Conservation (phyloP, 148 eudicot species). For the Gaultheria prostrata region DNA sequence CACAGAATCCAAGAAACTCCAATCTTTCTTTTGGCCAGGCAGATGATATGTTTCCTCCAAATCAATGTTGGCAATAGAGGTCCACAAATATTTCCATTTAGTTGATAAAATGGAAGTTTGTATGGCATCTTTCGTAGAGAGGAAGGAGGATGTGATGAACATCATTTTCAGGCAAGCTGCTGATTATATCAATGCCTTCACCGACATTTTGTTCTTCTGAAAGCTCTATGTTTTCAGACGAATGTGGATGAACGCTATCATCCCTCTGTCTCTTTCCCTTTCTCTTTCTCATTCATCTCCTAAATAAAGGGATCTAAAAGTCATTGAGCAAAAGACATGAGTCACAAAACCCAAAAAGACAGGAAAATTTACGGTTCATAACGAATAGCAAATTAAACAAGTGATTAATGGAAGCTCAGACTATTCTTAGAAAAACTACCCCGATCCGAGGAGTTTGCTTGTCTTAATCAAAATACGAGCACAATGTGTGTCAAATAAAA, state of each 20-base stretch:
- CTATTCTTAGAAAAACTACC: no score
- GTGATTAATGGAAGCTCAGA: no score
- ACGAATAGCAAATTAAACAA: no score
- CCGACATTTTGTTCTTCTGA: neutral
- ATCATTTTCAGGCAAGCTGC: conserved; percentile 7
- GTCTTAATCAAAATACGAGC: no score
- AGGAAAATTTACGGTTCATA: no score
- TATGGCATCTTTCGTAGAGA: neutral
- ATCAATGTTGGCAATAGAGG: conserved; percentile 1
- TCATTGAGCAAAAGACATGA: no score
- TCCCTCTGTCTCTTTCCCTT: neutral
- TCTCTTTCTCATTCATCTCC: neutral
- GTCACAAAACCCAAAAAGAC: no score
- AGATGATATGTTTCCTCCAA: neutral
- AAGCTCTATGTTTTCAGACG: neutral
- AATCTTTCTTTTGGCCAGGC: neutral
- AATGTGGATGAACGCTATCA: neutral
- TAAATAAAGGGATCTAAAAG: neutral
- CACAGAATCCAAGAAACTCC: no score
- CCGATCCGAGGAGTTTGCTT: no score
- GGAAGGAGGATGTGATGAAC: conserved; percentile 3
- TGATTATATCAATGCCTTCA: conserved; percentile 3
- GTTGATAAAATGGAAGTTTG: conserved; percentile 4
- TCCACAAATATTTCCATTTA: conserved; percentile 14
- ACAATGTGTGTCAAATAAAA: no score